Evolutionary conservation across 495 filamentous ascomycete genomes (phyloP).

Genomic region (Neurospora cerealis): DNA sequence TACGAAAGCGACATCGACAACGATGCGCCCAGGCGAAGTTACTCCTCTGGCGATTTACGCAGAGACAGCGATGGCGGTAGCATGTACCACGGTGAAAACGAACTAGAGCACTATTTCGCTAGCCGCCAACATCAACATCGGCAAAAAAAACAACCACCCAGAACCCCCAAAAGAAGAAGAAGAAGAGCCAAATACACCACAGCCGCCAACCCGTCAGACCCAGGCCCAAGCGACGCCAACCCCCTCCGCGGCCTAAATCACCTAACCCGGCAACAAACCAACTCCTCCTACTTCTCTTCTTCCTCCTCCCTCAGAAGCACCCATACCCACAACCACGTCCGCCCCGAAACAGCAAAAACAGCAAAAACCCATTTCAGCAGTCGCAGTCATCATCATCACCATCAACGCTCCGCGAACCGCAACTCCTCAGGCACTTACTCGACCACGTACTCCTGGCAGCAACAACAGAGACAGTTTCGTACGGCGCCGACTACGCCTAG

Average conservation of each 20-base stretch:
- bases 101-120: slow-evolving; percentile 17
- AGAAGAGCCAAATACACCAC: neutral
- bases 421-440: neutral
- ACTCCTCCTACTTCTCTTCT: neutral
- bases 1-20: slow-evolving; percentile 42
- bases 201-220: neutral
- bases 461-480: slow-evolving; percentile 25
- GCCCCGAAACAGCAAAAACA: slow-evolving; percentile 2
- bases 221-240: neutral
- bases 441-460: slow-evolving; percentile 5
- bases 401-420: neutral
- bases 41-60: neutral
- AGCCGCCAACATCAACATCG: slow-evolving; percentile 18
- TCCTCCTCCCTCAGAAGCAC: neutral
- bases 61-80: neutral
- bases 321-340: slow-evolving; percentile 1
- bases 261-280: neutral
- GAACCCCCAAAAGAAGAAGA: neutral
- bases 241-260: neutral
- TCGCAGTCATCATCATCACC: neutral
- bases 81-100: neutral
- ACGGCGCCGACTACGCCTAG: slow-evolving; percentile 45
- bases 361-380: neutral
- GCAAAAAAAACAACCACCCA: slow-evolving; percentile 17
- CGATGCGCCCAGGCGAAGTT: slow-evolving; percentile 20